Base-by-base conservation (phyloP, 768 basidiomycete genomes). In the Rhizopogon rudus region DNA sequence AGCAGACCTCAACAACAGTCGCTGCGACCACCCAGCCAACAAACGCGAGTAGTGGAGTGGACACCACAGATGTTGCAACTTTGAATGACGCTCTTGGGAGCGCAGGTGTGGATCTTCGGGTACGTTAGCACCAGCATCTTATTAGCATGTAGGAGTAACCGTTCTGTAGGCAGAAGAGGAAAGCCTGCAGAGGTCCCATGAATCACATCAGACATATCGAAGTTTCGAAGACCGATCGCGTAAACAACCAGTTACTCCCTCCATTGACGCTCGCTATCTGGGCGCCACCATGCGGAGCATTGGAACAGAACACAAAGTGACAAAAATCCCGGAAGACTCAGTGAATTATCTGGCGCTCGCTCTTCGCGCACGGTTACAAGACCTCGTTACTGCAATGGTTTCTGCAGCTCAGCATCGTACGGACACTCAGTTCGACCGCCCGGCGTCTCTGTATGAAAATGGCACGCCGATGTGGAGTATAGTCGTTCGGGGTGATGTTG, bases 1-100 rank as follows among this genome's bases (percentile, higher is more conserved):
- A 62, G 3, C 64, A 65, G 53, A 57, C 60, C 10, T 31, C 57
- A 31, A 28, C 60, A 22, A 57, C 69, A 3, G 44, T 58, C 6
- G 16, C 55, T 22, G 51, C 58, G 22, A 53, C 54, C 52, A 51
- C 68, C 6, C 53, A 68, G 13, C 40, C 64, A 6, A 58, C 62
- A n/a, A 51, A 67, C 2, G 55, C 61, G 12, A 71, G 59, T 40
- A 68, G 67, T 43, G 72, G 71, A 1, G 74, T 83, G 54, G 87
- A 88, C 60, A 83, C 82, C 3, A 71, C 84, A 3, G 90, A 92
- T 62, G 81, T 92, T 35, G 82, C 89, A 10, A 88, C 87, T 6
- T 64, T 93, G 42, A 92, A 91, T 54, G 91, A 93, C 61, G 91
- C 90, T 4, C 72, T 93, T 1, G 91, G 90, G 5, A 91, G 89